Evolutionary conservation across 2,329 filamentous ascomycete species (phyloP).

Genomic region (Cercospora zeae-maydis): DNA sequence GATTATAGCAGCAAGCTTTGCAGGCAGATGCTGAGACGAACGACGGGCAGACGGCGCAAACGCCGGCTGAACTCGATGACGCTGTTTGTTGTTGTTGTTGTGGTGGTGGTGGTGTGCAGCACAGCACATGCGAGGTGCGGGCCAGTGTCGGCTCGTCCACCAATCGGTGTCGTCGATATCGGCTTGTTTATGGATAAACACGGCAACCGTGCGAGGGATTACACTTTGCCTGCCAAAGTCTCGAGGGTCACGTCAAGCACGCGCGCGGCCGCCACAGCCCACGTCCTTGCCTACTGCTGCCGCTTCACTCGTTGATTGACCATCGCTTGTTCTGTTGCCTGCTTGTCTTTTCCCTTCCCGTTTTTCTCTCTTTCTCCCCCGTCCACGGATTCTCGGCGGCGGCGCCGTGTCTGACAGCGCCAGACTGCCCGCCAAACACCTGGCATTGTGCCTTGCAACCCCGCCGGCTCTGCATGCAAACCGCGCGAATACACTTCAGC

Average conservation of each 20-base stretch:
- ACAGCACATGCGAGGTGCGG: background rate
- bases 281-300: background rate
- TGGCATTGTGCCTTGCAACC: background rate
- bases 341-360: background rate
- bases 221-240: background rate
- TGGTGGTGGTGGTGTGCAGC: background rate
- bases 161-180: background rate
- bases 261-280: background rate
- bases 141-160: background rate
- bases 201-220: background rate
- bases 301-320: background rate
- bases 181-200: background rate
- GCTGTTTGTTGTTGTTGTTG: background rate
- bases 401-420: background rate
- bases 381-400: background rate
- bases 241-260: background rate
- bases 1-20: background rate
- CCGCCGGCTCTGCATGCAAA: background rate
- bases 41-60: background rate
- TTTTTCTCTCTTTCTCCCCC: background rate
- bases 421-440: background rate
- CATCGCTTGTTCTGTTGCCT: background rate
- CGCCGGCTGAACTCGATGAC: background rate
- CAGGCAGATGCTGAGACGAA: background rate
- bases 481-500: conserved; percentile 1